Evolutionary conservation across 2,329 filamentous ascomycete genomes (phyloP).

Genomic region (Monosporascus cannonballus): DNA sequence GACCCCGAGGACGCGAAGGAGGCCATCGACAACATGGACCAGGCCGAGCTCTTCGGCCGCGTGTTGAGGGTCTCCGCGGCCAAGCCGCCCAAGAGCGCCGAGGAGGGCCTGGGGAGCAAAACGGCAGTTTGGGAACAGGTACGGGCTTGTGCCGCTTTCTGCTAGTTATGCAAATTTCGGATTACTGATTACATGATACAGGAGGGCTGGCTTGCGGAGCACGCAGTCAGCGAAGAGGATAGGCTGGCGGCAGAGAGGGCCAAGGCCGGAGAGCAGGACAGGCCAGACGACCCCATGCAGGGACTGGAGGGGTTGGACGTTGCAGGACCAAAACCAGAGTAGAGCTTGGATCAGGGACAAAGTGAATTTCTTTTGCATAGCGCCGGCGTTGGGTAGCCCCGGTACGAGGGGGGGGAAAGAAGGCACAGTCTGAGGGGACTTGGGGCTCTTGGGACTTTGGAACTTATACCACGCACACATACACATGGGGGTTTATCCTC

Average conservation of each 20-base stretch:
- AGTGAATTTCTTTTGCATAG: slow-evolving; percentile 21
- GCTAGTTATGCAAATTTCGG: neutral
- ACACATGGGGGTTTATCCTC: neutral
- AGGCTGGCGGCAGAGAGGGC: slow-evolving; percentile 51
- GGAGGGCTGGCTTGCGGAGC: slow-evolving; percentile 90
- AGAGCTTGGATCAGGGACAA: slow-evolving; percentile 25
- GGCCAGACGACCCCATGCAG: slow-evolving; percentile 84
- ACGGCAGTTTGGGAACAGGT: slow-evolving; percentile 98
- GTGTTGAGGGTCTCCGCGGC: slow-evolving; percentile 89
- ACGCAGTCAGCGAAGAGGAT: slow-evolving; percentile 80
- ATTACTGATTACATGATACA: slow-evolving; percentile 32
- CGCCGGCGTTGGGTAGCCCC: slow-evolving; percentile 21
- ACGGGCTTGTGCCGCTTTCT: slow-evolving; percentile 28
- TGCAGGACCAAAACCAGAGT: slow-evolving; percentile 80
- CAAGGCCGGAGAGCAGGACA: slow-evolving; percentile 43
- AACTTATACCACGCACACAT: slow-evolving; percentile 17
- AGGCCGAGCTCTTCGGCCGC: slow-evolving; percentile 87
- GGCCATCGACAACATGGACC: slow-evolving; percentile 99
- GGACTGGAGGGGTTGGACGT: slow-evolving; percentile 89
- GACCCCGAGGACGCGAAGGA: slow-evolving; percentile 79
- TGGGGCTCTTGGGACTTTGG: slow-evolving; percentile 11
- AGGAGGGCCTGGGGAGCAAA: slow-evolving; percentile 85
- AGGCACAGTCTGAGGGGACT: slow-evolving; percentile 4
- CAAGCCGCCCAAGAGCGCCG: slow-evolving; percentile 83
- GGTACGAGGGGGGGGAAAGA: slow-evolving; percentile 3